Evolutionary conservation across 1,284 basidiomycete species (phyloP).

Genomic region (Psilocybe mexicana): DNA sequence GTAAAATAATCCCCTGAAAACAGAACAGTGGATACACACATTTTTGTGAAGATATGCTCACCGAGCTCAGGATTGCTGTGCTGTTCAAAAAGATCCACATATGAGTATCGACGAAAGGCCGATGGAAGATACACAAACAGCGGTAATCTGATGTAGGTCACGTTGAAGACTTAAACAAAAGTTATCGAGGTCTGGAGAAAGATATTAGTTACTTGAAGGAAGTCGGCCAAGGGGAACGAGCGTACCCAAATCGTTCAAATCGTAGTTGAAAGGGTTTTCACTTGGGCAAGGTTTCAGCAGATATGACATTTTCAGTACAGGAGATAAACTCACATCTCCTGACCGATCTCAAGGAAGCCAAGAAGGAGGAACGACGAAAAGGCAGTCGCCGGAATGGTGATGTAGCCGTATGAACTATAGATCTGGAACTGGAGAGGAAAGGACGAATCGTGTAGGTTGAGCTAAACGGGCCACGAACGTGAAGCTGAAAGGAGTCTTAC

Average conservation of each 20-base stretch:
- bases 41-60: constrained; percentile 47
- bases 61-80: constrained; percentile 52
- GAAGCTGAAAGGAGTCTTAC: constrained; percentile 32
- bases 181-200: constrained; percentile 50
- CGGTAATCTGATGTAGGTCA: constrained; percentile 65
- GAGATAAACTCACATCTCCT: constrained; percentile 52
- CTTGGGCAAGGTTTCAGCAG: constrained; percentile 28
- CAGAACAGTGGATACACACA: constrained; percentile 12
- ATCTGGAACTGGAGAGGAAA: constrained; percentile 51
- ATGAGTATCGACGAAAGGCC: not conserved
- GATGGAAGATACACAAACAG: constrained; percentile 40
- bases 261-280: constrained; percentile 70
- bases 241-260: constrained; percentile 60
- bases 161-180: constrained; percentile 61
- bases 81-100: constrained; percentile 27
- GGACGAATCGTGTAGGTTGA: not conserved
- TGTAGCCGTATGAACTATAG: constrained; percentile 47
- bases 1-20: not conserved
- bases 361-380: constrained; percentile 61
- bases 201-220: not conserved
- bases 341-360: constrained; percentile 70
- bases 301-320: not conserved
- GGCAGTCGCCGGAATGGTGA: constrained; percentile 59
- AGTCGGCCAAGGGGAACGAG: too few relatives aligned
- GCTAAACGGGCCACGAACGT: not conserved